Conservation (phyloP, 1,284 basidiomycete genomes). For the Trichosporon inkin region DNA sequence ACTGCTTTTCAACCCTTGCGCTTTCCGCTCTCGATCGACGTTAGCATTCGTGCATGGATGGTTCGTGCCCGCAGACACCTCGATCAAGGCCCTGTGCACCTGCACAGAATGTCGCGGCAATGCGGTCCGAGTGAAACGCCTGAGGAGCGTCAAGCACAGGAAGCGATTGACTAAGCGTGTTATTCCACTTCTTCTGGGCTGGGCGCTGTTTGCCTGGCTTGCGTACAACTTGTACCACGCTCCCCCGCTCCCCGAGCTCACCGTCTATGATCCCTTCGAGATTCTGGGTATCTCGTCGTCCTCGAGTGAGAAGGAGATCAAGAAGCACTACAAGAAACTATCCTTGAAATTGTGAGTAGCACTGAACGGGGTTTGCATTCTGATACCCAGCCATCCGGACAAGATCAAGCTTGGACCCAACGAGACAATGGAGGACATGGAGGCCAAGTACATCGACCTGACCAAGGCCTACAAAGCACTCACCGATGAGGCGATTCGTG, state of each 20-base stretch:
- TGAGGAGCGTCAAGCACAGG: slow-evolving; percentile 50
- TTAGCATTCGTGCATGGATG: slow-evolving; percentile 44
- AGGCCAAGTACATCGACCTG: slow-evolving; percentile 82
- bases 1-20: neutral
- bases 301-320: slow-evolving; percentile 84
- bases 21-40: neutral
- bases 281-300: slow-evolving; percentile 76
- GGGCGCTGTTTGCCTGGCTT: slow-evolving; percentile 68
- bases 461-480: slow-evolving; percentile 99
- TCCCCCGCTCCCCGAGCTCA: slow-evolving; percentile 58
- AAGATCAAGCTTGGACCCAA: slow-evolving; percentile 82
- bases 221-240: slow-evolving; percentile 61
- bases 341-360: slow-evolving; percentile 73
- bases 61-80: slow-evolving; percentile 25
- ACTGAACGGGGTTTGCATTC: neutral
- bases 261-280: slow-evolving; percentile 89
- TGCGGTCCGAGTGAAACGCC: slow-evolving; percentile 13
- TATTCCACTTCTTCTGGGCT: slow-evolving; percentile 64
- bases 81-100: slow-evolving; percentile 32
- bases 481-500: slow-evolving; percentile 87
- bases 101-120: slow-evolving; percentile 33
- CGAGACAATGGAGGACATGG: slow-evolving; percentile 84
- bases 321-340: slow-evolving; percentile 93
- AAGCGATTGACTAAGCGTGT: slow-evolving; percentile 49
- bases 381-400: slow-evolving; percentile 77